Percentiles rank a stretch among this genome's conserved stretches.
phyloP scores from a whole-genome alignment of 225 moss, liverwort and hornwort species.

The Sphagnum contortum region DNA sequence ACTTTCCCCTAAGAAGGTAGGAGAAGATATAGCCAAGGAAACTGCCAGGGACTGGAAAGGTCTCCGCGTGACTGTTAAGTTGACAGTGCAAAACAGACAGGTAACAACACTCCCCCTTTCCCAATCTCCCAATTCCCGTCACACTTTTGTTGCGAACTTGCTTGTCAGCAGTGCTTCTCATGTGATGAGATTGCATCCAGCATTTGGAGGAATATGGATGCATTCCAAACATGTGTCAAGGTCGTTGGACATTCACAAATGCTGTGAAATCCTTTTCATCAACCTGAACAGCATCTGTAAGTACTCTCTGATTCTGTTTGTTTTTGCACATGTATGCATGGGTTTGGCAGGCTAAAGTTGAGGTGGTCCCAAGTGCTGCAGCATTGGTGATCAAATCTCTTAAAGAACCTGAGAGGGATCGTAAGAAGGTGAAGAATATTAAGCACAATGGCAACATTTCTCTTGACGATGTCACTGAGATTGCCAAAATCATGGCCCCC shows the following conservation, averaged over 20 bases:
- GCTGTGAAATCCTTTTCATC: no score
- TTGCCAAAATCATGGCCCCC: conserved; percentile 27
- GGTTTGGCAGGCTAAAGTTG: conserved; percentile 25
- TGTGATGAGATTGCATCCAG: no score
- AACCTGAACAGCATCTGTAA: no score
- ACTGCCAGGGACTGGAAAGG: conserved; percentile 48
- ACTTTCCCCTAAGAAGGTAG: conserved; percentile 41
- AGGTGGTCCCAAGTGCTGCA: conserved; percentile 31
- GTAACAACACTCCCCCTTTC: no score
- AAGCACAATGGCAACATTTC: conserved; percentile 34
- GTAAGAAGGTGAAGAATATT: conserved; percentile 41
- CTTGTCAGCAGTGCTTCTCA: no score
- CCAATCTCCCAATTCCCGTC: no score
- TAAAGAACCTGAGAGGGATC: conserved; percentile 37
- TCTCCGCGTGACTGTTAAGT: conserved; percentile 37
- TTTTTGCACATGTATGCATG: no score
- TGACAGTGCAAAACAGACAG: conserved; percentile 32
- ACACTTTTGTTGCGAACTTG: no score
- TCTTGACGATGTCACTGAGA: conserved; percentile 31
- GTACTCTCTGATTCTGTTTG: no score
- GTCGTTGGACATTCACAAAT: no score
- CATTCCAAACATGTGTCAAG: no score
- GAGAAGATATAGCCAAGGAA: conserved; percentile 43
- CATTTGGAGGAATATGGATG: no score
- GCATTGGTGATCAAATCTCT: conserved; percentile 36